These are phyloP conservation scores for Rubia tinctorum DNA, from an alignment of 305 asterid species.

Conservation along the genomic window DNA sequence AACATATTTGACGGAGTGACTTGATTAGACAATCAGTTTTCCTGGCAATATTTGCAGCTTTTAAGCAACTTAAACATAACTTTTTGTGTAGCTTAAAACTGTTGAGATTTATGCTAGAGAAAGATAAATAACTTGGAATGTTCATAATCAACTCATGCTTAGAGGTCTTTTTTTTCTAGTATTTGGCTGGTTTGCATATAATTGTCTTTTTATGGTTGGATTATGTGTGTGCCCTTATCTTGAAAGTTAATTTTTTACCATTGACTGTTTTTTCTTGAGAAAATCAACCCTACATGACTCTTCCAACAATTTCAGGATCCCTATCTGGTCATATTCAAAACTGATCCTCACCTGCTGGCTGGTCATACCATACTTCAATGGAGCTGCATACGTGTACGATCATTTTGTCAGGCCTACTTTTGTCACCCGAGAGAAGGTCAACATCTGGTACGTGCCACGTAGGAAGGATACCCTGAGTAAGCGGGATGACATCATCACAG, in stretches of 20 bases:
- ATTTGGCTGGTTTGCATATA: neutral
- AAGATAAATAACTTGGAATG: neutral
- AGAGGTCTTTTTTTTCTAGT: neutral
- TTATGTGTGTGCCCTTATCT: neutral
- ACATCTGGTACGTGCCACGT: constrained; percentile 77
- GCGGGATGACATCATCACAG: constrained; percentile 78
- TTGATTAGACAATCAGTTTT: neutral
- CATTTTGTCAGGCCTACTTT: constrained; percentile 82
- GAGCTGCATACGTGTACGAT: constrained; percentile 90
- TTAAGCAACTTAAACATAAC: neutral
- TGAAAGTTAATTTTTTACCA: neutral
- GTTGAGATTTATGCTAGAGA: neutral
- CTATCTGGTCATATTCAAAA: constrained; percentile 88
- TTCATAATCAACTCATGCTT: neutral
- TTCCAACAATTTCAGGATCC: constrained; percentile 50
- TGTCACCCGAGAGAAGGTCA: constrained; percentile 65
- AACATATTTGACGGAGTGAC: neutral
- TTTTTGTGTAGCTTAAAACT: neutral
- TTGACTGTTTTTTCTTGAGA: neutral
- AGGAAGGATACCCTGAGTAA: constrained; percentile 69
- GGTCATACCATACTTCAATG: constrained; percentile 93
- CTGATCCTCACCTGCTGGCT: constrained; percentile 91
- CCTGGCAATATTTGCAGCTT: neutral
- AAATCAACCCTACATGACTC: neutral
- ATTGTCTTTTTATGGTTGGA: neutral